Percentiles rank a stretch among this genome's conserved stretches.
Conservation (phyloP, 2,329 filamentous ascomycete species). For the Colletotrichum sp. region DNA sequence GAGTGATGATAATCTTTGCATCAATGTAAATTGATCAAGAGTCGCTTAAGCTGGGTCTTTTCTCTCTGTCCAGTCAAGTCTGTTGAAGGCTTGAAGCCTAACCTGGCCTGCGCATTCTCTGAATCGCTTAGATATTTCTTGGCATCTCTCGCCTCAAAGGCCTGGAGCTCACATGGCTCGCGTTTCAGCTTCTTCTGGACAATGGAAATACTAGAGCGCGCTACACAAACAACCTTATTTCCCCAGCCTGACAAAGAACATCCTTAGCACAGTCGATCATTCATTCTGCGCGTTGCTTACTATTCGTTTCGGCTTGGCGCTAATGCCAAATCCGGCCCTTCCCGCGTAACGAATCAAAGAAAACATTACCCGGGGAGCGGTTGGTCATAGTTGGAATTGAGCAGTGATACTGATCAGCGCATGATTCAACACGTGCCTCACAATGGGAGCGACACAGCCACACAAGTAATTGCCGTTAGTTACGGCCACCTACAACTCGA, state of each 20-base stretch:
- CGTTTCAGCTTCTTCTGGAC: background rate
- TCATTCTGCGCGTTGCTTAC: background rate
- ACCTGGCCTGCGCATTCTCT: background rate
- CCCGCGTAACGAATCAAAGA: accelerated
- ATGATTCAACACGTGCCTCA: background rate
- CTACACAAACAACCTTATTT: background rate
- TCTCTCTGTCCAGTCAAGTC: background rate
- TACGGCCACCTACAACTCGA: background rate
- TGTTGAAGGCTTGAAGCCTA: background rate
- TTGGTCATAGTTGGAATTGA: background rate
- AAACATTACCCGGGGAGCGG: background rate
- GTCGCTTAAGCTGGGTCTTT: background rate
- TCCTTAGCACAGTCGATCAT: background rate
- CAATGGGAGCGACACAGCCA: background rate
- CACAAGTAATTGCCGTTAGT: background rate
- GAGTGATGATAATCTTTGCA: background rate
- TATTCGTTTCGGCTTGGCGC: background rate
- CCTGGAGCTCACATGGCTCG: background rate
- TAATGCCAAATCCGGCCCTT: background rate
- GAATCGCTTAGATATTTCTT: background rate
- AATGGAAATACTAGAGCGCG: background rate
- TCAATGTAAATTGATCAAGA: background rate
- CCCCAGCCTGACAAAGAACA: background rate
- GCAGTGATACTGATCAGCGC: background rate
- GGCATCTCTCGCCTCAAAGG: background rate